These are phyloP conservation scores for Liquidambar formosana DNA, from an alignment of 164 flowering plant species.

Conservation along the genomic window DNA sequence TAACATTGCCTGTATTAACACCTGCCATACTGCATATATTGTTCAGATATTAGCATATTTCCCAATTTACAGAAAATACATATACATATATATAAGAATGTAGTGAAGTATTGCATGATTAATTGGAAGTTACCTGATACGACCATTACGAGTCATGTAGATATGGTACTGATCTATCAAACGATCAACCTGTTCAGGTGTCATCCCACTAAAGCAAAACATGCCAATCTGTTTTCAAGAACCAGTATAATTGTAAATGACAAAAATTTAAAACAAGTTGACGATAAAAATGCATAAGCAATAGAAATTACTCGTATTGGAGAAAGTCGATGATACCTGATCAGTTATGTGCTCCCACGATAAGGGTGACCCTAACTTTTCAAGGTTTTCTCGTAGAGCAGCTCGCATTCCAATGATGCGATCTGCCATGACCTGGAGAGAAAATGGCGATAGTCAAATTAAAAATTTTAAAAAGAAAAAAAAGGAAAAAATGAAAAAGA, in stretches of 20 bases:
- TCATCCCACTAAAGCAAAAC: slow-evolving; percentile 96
- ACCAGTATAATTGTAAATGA: neutral
- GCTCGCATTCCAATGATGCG: slow-evolving; percentile 92
- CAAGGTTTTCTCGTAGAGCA: slow-evolving; percentile 72
- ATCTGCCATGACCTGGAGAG: slow-evolving; percentile 83
- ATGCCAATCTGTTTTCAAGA: slow-evolving; percentile 75
- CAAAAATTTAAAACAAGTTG: neutral
- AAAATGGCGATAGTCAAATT: neutral
- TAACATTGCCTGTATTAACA: slow-evolving; percentile 82
- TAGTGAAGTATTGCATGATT: neutral
- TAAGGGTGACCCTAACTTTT: slow-evolving; percentile 76
- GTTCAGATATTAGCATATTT: slow-evolving; percentile 9
- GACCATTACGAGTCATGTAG: slow-evolving; percentile 95
- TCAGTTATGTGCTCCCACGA: slow-evolving; percentile 95
- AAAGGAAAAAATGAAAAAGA: neutral
- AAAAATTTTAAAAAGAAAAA: neutral
- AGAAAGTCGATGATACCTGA: slow-evolving; percentile 48
- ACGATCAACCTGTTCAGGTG: slow-evolving; percentile 92
- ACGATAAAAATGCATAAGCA: neutral
- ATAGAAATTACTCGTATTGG: neutral
- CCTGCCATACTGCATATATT: slow-evolving; percentile 82
- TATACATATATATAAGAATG: neutral
- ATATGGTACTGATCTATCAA: slow-evolving; percentile 83
- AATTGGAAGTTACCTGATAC: slow-evolving; percentile 67
- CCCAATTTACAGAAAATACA: neutral